These are phyloP conservation scores for Umbelopsis ramanniana DNA, from an alignment of 192 early-diverging fungal species.

Conservation along the genomic window DNA sequence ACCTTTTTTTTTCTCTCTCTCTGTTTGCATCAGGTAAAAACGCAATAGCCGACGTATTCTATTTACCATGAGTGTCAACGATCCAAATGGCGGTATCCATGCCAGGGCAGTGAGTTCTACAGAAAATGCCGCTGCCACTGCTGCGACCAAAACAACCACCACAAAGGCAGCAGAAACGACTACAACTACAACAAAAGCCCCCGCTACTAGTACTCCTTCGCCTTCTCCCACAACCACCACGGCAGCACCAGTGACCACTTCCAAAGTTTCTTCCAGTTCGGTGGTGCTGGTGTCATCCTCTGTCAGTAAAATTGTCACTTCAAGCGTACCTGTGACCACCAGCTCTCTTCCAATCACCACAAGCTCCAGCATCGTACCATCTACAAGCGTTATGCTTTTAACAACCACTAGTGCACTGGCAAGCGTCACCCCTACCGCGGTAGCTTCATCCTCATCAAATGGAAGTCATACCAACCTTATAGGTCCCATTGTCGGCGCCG, in stretches of 20 bases:
- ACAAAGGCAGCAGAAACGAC: neutral
- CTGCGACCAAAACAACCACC: neutral
- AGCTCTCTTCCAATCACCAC: neutral
- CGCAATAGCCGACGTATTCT: neutral
- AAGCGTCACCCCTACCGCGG: neutral
- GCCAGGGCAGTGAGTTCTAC: neutral
- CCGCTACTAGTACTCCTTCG: neutral
- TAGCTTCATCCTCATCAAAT: neutral
- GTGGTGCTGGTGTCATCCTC: neutral
- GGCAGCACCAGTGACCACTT: neutral
- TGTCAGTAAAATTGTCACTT: neutral
- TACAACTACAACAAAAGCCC: neutral
- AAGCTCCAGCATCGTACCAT: neutral
- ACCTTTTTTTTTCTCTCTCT: neutral
- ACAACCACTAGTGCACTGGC: neutral
- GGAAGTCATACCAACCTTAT: slow-evolving; percentile 8
- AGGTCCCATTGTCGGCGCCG: neutral
- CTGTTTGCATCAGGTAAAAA: neutral
- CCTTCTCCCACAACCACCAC: neutral
- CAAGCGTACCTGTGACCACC: neutral
- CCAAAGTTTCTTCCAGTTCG: neutral
- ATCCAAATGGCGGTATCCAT: neutral
- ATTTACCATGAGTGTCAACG: neutral
- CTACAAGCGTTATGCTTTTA: neutral
- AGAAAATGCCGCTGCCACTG: neutral